Evolutionary conservation across 2,329 filamentous ascomycete genomes (phyloP).

Genomic region (Ramularia endophylla): DNA sequence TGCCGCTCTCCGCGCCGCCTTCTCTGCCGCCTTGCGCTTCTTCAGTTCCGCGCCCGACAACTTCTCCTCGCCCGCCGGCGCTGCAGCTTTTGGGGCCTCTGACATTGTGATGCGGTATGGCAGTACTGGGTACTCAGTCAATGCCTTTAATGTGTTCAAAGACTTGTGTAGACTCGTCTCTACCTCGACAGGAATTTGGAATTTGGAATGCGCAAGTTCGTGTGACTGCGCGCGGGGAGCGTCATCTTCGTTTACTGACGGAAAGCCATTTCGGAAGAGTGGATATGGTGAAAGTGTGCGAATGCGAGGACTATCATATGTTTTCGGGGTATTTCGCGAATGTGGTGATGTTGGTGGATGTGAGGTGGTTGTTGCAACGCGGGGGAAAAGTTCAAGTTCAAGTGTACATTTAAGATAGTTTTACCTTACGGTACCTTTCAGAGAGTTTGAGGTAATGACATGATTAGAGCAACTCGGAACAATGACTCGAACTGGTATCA

Average conservation of each 20-base stretch:
- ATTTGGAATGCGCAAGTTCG: background rate
- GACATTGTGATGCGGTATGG: conserved; percentile 12
- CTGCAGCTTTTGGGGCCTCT: conserved; percentile 11
- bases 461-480: no score
- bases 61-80: conserved; percentile 39
- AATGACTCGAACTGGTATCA: no score
- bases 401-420: no score
- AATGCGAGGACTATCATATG: no score
- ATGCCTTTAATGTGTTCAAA: background rate
- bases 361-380: no score
- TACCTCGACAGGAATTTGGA: background rate
- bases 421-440: no score
- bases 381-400: no score
- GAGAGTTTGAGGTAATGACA: no score
- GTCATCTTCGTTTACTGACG: conserved; percentile 4
- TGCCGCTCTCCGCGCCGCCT: conserved; percentile 70
- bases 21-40: conserved; percentile 84
- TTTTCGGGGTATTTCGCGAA: no score
- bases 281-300: no score
- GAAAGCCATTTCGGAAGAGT: conserved; percentile 3
- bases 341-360: no score
- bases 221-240: conserved; percentile 1
- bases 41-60: conserved; percentile 75
- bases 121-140: no score
- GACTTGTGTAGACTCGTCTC: background rate